Evolutionary conservation across 2,329 filamentous ascomycete genomes (phyloP).

Genomic region (Talaromyces sp.): DNA sequence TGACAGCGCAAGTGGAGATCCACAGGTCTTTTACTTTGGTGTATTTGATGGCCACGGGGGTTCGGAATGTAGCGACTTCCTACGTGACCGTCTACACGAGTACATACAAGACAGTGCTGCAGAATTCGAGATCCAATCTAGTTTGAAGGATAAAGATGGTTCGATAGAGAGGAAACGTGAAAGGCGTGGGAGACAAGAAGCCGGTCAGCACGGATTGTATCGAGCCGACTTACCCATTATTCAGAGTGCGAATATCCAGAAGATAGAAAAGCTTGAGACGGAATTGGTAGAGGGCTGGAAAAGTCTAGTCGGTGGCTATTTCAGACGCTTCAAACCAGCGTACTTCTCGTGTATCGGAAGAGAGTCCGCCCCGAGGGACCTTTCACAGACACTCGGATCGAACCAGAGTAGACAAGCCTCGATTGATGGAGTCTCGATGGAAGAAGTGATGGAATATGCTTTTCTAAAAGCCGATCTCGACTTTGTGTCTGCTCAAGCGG

Average conservation of each 20-base stretch:
- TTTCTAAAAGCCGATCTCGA: slow-evolving; percentile 93
- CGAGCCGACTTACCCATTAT: slow-evolving; percentile 42
- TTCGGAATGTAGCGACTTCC: slow-evolving; percentile 78
- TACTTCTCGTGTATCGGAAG: slow-evolving; percentile 59
- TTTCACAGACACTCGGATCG: slow-evolving; percentile 26
- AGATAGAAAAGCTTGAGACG: slow-evolving; percentile 66
- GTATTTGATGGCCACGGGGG: slow-evolving; percentile 97
- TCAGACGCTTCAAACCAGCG: slow-evolving; percentile 79
- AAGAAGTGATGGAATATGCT: slow-evolving; percentile 73
- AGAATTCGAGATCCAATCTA: slow-evolving; percentile 75
- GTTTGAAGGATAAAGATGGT: slow-evolving; percentile 49
- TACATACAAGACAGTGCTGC: slow-evolving; percentile 81
- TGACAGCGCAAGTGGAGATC: slow-evolving; percentile 77
- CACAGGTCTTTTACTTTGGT: slow-evolving; percentile 95
- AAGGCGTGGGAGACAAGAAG: slow-evolving; percentile 8
- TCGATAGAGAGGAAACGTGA: slow-evolving; percentile 21
- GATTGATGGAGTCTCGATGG: slow-evolving; percentile 39
- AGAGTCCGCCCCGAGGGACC: slow-evolving; percentile 27
- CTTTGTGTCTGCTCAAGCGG: slow-evolving; percentile 84
- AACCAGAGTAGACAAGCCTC: slow-evolving; percentile 26
- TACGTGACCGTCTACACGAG: slow-evolving; percentile 77
- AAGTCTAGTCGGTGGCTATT: slow-evolving; percentile 86
- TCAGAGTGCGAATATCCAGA: slow-evolving; percentile 54
- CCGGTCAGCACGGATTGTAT: slow-evolving; percentile 2
- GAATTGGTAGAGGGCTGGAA: slow-evolving; percentile 74